Base-by-base conservation (phyloP, 2,329 filamentous ascomycete species). In the Calonectria henricotiae region DNA sequence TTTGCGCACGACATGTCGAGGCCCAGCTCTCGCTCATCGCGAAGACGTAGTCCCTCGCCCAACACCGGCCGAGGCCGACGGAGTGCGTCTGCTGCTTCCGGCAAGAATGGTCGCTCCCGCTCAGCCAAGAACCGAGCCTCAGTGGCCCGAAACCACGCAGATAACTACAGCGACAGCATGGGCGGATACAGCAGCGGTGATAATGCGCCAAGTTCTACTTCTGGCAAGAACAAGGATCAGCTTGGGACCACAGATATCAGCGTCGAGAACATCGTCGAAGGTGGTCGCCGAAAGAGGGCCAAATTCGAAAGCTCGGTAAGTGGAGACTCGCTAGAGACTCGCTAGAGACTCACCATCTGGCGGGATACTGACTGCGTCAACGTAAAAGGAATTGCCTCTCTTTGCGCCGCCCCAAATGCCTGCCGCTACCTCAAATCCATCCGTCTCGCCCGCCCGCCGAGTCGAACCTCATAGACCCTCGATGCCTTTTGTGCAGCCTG, bases 231-330 rank as follows among this genome's bases (percentile, higher is more conserved):
- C 77, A 95, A 94, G 82, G 95, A 98, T 78, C 93, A 94, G 74
- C 90, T 98, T 78, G 95, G 94, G 60, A 98, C 94, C 81, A 97
- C 96, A 17, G 96, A 99, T 77, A 99, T 99, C 80, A 98, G 96
- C 81, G 90, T 98, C 76, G 95, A 98, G 77, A 99, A 99, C 81
- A 98, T 99, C 82, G 93, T 99, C 71, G 96, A 98, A 84, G 96
- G 97, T 80, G 95, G 96, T 75, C 92, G 96, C 83, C 92, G 96
- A 80, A 98, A 98, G 87, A 91, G 95, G 80, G 94, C 96, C 78
- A 98, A 98, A 84, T 93, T 93, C 85, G 96, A 98, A 83, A 98
- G 96, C 86, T 98, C 96, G 84, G 96, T 98, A 92, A 91, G 96
- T 75, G 68, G 72, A 76, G 66, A 75, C 73, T 69, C 65, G 73